phyloP scores from a whole-genome alignment of 2,329 filamentous ascomycete species.

The Stachybotrys chlorohalonatus region DNA sequence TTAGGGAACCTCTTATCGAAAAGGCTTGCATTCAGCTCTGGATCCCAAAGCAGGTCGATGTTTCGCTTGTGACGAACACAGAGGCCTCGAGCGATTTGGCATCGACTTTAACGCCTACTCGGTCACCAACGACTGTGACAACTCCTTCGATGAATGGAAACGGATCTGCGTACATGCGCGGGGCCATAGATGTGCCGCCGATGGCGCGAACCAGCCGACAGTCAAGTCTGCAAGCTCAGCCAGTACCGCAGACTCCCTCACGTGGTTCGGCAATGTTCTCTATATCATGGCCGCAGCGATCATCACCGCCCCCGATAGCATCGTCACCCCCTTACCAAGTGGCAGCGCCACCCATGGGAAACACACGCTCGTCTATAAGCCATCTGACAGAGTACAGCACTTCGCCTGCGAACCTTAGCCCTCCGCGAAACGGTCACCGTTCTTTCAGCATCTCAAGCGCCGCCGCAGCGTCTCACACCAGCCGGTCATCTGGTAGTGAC shows the following conservation, averaged over 20 bases:
- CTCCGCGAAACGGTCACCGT: constrained; percentile 4
- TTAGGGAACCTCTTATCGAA: constrained; percentile 14
- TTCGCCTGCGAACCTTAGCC: constrained; percentile 1
- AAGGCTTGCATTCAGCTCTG: constrained; percentile 21
- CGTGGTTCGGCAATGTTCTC: constrained; percentile 4
- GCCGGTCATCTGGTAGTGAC: constrained; percentile 13
- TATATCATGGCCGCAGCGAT: constrained; percentile 9
- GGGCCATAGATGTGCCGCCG: not conserved
- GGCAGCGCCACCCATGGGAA: not conserved
- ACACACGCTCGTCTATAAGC: not conserved
- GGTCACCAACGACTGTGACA: constrained; percentile 2
- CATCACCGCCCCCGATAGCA: constrained; percentile 7
- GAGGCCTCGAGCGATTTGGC: constrained; percentile 9
- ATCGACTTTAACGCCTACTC: constrained; percentile 3
- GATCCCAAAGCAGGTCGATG: constrained; percentile 17
- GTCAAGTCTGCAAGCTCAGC: not conserved
- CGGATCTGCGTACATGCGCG: not conserved
- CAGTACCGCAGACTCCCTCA: constrained; percentile 11
- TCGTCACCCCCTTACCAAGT: constrained; percentile 4
- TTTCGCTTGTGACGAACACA: constrained; percentile 16
- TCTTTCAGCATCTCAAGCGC: constrained; percentile 13
- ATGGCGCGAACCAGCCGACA: constrained; percentile 7
- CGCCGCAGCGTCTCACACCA: constrained; percentile 10
- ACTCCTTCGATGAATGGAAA: not conserved
- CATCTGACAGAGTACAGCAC: not conserved